These are phyloP conservation scores for Smallanthus sonchifolius DNA, from an alignment of 129 eudicot species.

Conservation along the genomic window DNA sequence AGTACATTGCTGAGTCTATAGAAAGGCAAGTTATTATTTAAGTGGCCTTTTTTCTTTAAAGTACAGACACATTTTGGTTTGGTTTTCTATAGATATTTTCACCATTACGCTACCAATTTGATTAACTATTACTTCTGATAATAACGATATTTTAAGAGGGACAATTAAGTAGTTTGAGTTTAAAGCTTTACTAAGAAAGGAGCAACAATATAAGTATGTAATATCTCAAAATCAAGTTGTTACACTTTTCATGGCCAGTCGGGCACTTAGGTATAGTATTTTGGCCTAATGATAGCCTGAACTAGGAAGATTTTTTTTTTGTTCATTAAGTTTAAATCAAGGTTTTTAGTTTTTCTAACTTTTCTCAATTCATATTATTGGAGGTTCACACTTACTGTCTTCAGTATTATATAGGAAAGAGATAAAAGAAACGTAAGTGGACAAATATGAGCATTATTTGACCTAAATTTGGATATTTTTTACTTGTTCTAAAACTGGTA, in stretches of 20 bases:
- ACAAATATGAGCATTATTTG: background rate
- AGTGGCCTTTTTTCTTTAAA: background rate
- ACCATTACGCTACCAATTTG: background rate
- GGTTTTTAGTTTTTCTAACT: background rate
- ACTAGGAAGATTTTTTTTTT: background rate
- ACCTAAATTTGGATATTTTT: background rate
- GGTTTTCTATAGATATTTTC: background rate
- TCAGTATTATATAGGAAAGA: no score
- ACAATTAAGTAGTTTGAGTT: background rate
- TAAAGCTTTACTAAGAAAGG: background rate
- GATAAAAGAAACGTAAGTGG: no score
- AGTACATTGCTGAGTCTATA: constrained; percentile 94
- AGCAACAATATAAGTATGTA: background rate
- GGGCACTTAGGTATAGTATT: no score
- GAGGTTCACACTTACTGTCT: no score
- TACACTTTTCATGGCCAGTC: constrained; percentile 5
- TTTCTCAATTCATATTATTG: background rate
- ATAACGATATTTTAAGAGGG: background rate
- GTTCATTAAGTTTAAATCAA: background rate
- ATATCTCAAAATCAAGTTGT: background rate
- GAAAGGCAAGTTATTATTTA: constrained; percentile 64
- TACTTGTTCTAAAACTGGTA: background rate
- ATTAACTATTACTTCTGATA: background rate
- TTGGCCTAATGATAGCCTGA: background rate
- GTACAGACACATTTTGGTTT: background rate